A percentile compares a stretch with the other conserved stretches of the same genome.
phyloP scores from a whole-genome alignment of 345 rosid species.

The Salix caprea region DNA sequence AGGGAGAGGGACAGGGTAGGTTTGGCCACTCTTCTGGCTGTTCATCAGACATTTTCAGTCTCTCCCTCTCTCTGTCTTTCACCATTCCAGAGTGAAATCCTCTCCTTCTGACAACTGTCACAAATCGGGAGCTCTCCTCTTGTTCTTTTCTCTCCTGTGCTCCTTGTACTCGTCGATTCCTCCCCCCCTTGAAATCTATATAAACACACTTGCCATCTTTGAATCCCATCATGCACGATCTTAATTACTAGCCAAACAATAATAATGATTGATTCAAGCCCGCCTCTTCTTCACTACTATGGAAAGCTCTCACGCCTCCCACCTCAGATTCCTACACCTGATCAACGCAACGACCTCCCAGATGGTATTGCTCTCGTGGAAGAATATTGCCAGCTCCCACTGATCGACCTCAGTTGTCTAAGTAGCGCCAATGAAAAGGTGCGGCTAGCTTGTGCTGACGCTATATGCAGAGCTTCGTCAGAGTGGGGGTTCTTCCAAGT shows the following conservation, averaged over 20 bases:
- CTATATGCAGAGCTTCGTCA: conserved; percentile 45
- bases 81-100: conserved; percentile 24
- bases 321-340: neutral
- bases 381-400: conserved; percentile 48
- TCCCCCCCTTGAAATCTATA: conserved; percentile 5
- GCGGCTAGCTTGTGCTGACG: conserved; percentile 26
- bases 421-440: conserved; percentile 21
- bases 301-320: conserved; percentile 17
- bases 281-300: conserved; percentile 37
- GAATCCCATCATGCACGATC: neutral
- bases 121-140: conserved; percentile 16
- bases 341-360: neutral
- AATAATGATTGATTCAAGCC: conserved; percentile 25
- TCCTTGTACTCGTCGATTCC: neutral
- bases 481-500: conserved; percentile 79
- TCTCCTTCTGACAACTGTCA: conserved; percentile 41
- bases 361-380: neutral
- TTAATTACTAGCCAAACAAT: neutral
- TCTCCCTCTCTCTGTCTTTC: conserved; percentile 17
- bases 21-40: neutral
- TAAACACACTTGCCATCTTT: neutral
- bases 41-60: conserved; percentile 3
- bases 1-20: neutral
- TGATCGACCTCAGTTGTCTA: conserved; percentile 44
- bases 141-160: conserved; percentile 28